Evolutionary conservation across 1,284 basidiomycete species (phyloP), one percentile per base, ranked within the genome.

Genomic region (Rhodotorula sp.): DNA sequence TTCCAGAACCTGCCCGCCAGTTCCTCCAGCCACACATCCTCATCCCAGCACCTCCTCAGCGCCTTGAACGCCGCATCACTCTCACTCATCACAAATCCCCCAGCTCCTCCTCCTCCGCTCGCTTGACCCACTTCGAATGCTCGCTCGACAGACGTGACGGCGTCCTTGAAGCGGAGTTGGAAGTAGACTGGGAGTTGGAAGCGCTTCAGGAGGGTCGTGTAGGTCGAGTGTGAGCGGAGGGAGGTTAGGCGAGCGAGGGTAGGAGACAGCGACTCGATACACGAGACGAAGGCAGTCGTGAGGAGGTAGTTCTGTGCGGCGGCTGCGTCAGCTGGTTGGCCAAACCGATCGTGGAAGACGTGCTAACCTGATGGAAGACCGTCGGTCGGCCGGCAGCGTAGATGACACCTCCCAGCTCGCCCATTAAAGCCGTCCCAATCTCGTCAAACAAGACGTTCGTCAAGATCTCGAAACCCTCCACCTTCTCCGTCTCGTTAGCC

Each of bases 161-260:
- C 90, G 77, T 96, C 94, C 79, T 97, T 95, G 89, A 94, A 95
- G n/a, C 94, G 86, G 73, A 99, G 83, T 79, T 99, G 95, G 80
- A 96, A 98, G 79, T 99, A 99, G 24, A 98, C 90, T 1, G 92
- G 90, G 10, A 99, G 84, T 79, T 98, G 95, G 94, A 95, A 99
- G 52, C 93, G 85, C 66, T 87, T 85, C 77, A 90, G 87, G 77
- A 98, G 95, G 0, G 87, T 80, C 11, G 79, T 76, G 79, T 89
- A 94, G 7, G 87, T 83, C 0, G 87, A 85, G 79, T 92, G 90
- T 7, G 82, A 77, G 8, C 91, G 86, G 85, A 95, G 88, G 0
- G 84, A 83, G 68, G 87, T 82, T 19, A 94, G 85, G 2, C 90
- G 85, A 48, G 85, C 82, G 19, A 85, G 79, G 0, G 91, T 91